Evolutionary conservation across 179 eudicot genomes (phyloP), one percentile per base, ranked within the genome.

Genomic region (Drosera spatulata): DNA sequence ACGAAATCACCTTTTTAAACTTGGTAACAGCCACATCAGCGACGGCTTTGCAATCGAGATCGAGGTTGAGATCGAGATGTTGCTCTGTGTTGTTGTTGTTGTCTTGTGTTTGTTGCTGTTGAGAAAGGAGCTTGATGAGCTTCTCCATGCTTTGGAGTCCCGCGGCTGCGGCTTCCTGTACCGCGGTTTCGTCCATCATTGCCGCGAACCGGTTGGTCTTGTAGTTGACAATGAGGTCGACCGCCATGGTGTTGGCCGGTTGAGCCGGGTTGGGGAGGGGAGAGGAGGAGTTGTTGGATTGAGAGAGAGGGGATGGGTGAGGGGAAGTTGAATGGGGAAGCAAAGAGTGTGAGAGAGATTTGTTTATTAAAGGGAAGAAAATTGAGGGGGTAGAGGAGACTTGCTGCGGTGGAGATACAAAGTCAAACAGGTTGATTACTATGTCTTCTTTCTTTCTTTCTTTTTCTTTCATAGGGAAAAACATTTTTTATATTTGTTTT

Each of bases 1-100:
- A 81, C 13, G 91, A 84, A 41, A 89, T 86, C n/a, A 89, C 95
- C 60, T 78, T 72, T 67, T 69, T 79, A 66, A 89, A 89, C 67
- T 77, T 82, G 69, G 71, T 74, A 1, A 87, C 91, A 0, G 91
- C 95, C 5, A 70, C 70, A 41, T 89, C 87, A 2, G 97, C 91
- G 2, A 73, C 96, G 4, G 76, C 80, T 41, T 61, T 69, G 39
- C 75, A 88, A 33, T 86, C 85, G 33, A 47, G 68, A 53, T 67
- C 68, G 3, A 60, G 9, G 13, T 37, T 46, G 2, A 11, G 51
- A 48, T 22, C 1, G 33, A 5, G 51, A 15, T 3, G 33, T 5
- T 6, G 14, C 22, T 13, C 15, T 2, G 11, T 52, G 49, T 5
- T 41, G 40, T 41, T 41, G 40, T 41, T 56, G 43, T 41, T 74